Conservation (phyloP, 1,284 basidiomycete genomes). For the Tilletiaria anomala region DNA sequence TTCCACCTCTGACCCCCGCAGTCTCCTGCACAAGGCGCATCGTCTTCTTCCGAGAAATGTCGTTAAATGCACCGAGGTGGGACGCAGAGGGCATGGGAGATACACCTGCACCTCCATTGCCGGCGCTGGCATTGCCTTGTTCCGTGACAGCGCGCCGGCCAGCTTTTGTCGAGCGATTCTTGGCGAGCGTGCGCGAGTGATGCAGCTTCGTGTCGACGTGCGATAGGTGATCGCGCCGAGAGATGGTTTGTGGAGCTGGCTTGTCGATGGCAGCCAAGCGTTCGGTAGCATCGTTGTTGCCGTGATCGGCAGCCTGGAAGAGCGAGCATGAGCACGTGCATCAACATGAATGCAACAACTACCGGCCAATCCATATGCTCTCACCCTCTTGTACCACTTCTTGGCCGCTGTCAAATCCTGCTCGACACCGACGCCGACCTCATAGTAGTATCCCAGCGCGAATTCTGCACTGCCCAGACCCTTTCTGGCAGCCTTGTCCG, state of each 20-base stretch:
- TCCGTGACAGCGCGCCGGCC: too few relatives aligned
- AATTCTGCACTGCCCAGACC: constrained; percentile 73
- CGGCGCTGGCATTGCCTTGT: too few relatives aligned
- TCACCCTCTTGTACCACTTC: constrained; percentile 54
- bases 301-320: constrained; percentile 66
- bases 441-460: constrained; percentile 82
- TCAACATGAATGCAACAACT: not conserved
- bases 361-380: constrained; percentile 3
- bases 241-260: constrained; percentile 51
- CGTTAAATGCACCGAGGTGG: too few relatives aligned
- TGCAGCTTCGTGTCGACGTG: constrained; percentile 67
- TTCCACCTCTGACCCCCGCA: too few relatives aligned
- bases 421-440: constrained; percentile 46
- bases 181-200: constrained; percentile 64
- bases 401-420: constrained; percentile 52
- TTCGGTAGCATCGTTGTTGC: constrained; percentile 64
- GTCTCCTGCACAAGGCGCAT: too few relatives aligned
- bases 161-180: too few relatives aligned
- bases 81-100: too few relatives aligned
- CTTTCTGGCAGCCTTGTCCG: constrained; percentile 72
- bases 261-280: constrained; percentile 52
- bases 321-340: not conserved
- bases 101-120: too few relatives aligned
- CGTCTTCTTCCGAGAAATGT: too few relatives aligned
- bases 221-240: constrained; percentile 61